Evolutionary conservation across 2,329 filamentous ascomycete genomes (phyloP).

Genomic region (Metarhizium sp.): DNA sequence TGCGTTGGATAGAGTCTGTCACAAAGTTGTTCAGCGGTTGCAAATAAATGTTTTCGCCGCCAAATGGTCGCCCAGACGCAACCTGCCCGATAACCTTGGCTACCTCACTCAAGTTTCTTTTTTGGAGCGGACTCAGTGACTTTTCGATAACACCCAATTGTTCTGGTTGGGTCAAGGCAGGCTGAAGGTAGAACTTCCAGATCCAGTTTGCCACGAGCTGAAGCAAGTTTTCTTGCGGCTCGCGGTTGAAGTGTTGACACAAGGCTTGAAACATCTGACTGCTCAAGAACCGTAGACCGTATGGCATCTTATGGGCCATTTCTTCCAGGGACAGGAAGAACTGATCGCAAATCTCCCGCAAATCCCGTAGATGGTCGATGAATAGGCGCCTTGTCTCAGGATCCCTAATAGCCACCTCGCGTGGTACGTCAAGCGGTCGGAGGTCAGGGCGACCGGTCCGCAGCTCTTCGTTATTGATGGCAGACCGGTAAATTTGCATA

Average conservation of each 20-base stretch:
- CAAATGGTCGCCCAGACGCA: constrained; percentile 80
- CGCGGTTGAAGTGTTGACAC: constrained; percentile 66
- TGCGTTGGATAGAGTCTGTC: constrained; percentile 70
- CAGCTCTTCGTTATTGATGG: constrained; percentile 95
- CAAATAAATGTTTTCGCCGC: constrained; percentile 88
- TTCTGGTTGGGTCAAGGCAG: constrained; percentile 81
- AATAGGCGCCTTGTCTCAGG: constrained; percentile 87
- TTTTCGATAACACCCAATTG: constrained; percentile 89
- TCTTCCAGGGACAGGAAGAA: constrained; percentile 79
- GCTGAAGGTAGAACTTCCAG: constrained; percentile 89
- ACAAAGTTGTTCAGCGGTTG: constrained; percentile 92
- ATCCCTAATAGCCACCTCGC: constrained; percentile 92
- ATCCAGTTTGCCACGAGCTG: constrained; percentile 85
- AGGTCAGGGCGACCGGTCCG: constrained; percentile 78
- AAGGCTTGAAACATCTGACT: constrained; percentile 78
- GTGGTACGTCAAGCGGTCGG: constrained; percentile 73
- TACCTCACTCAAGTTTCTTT: constrained; percentile 83
- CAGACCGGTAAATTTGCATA: constrained; percentile 90
- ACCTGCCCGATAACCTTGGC: constrained; percentile 87
- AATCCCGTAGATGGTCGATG: constrained; percentile 86
- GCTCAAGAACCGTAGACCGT: constrained; percentile 80
- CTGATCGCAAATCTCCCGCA: constrained; percentile 89
- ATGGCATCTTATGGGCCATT: constrained; percentile 78
- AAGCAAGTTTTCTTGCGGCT: constrained; percentile 67
- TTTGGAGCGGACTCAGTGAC: constrained; percentile 80